Percentiles rank a stretch among this genome's conserved stretches.
phyloP scores from a whole-genome alignment of 352 stramenopile species.

The Chrysophaeum taylorii region DNA sequence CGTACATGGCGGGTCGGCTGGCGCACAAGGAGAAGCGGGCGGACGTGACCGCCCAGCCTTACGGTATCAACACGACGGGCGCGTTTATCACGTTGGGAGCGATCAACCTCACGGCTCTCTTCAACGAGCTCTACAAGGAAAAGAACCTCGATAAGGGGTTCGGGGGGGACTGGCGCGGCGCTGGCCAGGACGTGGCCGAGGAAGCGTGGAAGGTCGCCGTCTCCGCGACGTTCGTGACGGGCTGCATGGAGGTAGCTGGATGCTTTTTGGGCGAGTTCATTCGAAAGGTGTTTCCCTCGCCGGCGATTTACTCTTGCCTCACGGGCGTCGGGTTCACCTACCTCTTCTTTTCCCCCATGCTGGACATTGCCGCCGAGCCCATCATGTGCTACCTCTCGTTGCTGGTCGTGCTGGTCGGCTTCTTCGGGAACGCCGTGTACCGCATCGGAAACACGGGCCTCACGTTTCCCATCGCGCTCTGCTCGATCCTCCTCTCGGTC shows the following conservation, averaged over 20 bases:
- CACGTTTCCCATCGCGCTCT: constrained; percentile 33
- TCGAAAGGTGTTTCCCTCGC: constrained; percentile 26
- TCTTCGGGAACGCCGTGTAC: constrained; percentile 29
- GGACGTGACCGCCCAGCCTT: constrained; percentile 39
- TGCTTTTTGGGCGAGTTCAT: constrained; percentile 32
- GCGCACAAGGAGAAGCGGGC: constrained; percentile 28
- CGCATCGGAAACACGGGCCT: constrained; percentile 17
- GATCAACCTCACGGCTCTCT: constrained; percentile 21
- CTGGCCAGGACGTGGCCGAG: constrained; percentile 21
- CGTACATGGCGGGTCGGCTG: constrained; percentile 32
- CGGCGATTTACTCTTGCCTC: constrained; percentile 27
- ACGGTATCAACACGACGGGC: constrained; percentile 39
- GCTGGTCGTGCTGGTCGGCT: constrained; percentile 31
- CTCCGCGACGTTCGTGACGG: constrained; percentile 38
- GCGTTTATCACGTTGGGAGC: constrained; percentile 39
- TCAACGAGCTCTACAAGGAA: constrained; percentile 8
- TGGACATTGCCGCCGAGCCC: constrained; percentile 27
- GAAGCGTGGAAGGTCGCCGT: constrained; percentile 29
- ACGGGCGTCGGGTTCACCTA: constrained; percentile 40
- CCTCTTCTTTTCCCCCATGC: constrained; percentile 31
- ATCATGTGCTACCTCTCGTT: constrained; percentile 31
- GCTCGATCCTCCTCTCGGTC: constrained; percentile 30
- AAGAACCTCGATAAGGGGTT: constrained; percentile 26
- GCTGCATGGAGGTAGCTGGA: constrained; percentile 31
- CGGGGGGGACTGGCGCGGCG: background rate